phyloP scores from a whole-genome alignment of 2,329 filamentous ascomycete genomes.

The Colletotrichum liriopes region DNA sequence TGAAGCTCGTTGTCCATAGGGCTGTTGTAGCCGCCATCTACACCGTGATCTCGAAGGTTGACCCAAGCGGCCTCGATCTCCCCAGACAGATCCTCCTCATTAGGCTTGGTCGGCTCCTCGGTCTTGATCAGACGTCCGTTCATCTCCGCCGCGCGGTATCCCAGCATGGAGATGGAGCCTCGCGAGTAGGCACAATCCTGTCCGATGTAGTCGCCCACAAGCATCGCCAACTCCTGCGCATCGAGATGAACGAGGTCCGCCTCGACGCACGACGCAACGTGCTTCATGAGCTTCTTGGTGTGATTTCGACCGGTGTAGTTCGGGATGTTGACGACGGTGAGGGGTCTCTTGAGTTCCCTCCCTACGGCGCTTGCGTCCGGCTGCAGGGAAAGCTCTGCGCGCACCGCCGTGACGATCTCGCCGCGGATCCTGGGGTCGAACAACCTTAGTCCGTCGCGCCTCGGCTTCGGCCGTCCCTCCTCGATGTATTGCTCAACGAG shows the following conservation, averaged over 20 bases:
- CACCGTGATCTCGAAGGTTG: constrained; percentile 45
- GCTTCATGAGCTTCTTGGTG: constrained; percentile 66
- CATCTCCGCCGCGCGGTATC: constrained; percentile 69
- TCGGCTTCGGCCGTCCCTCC: constrained; percentile 35
- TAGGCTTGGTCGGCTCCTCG: constrained; percentile 58
- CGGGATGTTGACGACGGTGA: constrained; percentile 54
- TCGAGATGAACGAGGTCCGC: constrained; percentile 80
- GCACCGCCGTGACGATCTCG: constrained; percentile 52
- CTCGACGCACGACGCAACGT: constrained; percentile 72
- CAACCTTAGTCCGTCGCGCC: constrained; percentile 27
- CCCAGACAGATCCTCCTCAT: constrained; percentile 50
- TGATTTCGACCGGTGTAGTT: constrained; percentile 50
- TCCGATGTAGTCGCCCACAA: constrained; percentile 80
- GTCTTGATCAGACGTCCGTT: constrained; percentile 68
- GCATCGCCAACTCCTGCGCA: constrained; percentile 78
- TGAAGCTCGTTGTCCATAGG: constrained; percentile 61
- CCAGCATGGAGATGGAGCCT: constrained; percentile 68
- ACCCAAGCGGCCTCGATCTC: constrained; percentile 48
- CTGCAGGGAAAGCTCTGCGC: constrained; percentile 50
- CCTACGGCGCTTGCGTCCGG: constrained; percentile 43
- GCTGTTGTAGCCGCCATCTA: constrained; percentile 46
- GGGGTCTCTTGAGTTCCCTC: constrained; percentile 50
- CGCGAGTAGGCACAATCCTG: constrained; percentile 67
- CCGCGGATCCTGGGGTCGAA: constrained; percentile 41
- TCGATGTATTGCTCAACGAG: constrained; percentile 39